Evolutionary conservation across 306 rosid genomes (phyloP), one percentile per base, ranked within the genome.

Genomic region (Cucurbita ficifolia): DNA sequence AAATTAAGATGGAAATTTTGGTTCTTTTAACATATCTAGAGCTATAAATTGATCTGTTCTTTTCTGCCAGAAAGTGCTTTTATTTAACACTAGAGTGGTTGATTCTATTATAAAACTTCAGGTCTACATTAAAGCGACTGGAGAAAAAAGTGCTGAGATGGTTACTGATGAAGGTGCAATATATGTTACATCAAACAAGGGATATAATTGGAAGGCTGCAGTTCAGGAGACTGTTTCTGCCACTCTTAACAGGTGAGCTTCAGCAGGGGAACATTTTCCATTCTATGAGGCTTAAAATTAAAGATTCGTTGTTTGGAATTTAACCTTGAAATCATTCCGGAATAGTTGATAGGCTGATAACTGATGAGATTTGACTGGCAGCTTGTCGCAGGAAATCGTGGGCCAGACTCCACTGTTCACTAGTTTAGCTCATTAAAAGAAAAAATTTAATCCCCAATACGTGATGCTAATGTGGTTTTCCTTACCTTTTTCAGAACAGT

Each of bases 141-240:
- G 82, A 51, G 98, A 94, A 19, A 88, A 89, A 87, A 85, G 97
- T 76, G 95, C 98, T 6, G 98, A 94, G 86, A 87, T 94, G 97
- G 98, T 94, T 78, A 94, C 98, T 24, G 98, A 94, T 21, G 75
- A 94, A 90, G 98, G 98, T 70, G 98, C 96, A 7, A 90, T 94
- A 48, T 94, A 94, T 80, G 84, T 94, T 59, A 94, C 97, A 29
- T 82, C 98, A 39, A 94, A 94, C 72, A 89, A 88, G 79, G 97
- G 98, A 49, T 90, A 87, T 81, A 94, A 94, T 62, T 90, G 98
- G 98, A 90, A 68, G 84, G 98, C 98, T 83, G 97, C 97, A 49
- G 89, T 94, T 57, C 98, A 94, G 86, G 98, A 94, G 83, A 82
- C 96, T 9, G 98, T 94, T 71, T 94, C 98, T 17, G 98, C 98